phyloP scores from a whole-genome alignment of 257 asterid genomes.

The Agastache rugosa region DNA sequence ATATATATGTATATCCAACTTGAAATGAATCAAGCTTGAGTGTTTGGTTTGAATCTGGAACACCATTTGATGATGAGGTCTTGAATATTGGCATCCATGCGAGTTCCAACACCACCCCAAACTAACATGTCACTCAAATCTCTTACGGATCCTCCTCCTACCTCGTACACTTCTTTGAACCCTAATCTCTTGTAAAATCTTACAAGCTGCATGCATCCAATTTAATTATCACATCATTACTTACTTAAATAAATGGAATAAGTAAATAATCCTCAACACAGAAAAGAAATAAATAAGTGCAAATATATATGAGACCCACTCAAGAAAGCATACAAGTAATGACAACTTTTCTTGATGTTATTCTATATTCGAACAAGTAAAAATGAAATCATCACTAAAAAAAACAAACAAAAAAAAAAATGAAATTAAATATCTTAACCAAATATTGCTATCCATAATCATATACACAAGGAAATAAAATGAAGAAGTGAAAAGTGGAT shows the following conservation, averaged over 20 bases:
- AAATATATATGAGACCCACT: too few species aligned
- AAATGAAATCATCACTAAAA: too few species aligned
- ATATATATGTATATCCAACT: too few species aligned
- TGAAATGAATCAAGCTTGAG: neutral
- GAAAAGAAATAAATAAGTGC: too few species aligned
- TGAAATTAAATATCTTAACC: too few species aligned
- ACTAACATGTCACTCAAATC: constrained; percentile 78
- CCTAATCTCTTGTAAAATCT: constrained; percentile 86
- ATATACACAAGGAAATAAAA: too few species aligned
- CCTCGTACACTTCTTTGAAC: constrained; percentile 71
- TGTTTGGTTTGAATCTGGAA: constrained; percentile 61
- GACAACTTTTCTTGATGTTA: too few species aligned
- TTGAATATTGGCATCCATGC: constrained; percentile 80
- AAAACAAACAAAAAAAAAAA: too few species aligned
- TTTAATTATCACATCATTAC: neutral
- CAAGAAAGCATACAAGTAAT: too few species aligned
- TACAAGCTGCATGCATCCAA: constrained; percentile 64
- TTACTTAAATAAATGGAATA: neutral
- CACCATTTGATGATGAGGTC: constrained; percentile 85
- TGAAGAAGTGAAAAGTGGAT: too few species aligned
- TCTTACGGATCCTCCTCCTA: constrained; percentile 68
- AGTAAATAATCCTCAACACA: neutral
- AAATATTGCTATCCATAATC: too few species aligned
- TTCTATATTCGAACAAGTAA: too few species aligned
- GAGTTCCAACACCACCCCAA: constrained; percentile 98